Conservation (phyloP, 768 basidiomycete genomes). For the Lepiota brunneoincarnata region DNA sequence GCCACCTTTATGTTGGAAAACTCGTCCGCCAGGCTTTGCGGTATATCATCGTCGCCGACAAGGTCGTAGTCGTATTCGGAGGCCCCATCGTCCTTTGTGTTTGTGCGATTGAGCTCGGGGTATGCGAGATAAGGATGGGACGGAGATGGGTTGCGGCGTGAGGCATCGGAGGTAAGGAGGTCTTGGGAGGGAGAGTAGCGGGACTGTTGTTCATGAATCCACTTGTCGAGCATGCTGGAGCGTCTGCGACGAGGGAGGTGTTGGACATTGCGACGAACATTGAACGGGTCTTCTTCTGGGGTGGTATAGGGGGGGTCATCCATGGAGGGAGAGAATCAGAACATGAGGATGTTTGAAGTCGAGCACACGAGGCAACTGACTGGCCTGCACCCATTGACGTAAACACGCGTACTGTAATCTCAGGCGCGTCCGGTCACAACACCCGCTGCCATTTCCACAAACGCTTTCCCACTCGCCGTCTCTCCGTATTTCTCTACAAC, state of each 20-base stretch:
- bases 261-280: conserved; percentile 29
- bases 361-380: conserved; percentile 30
- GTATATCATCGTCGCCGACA: conserved; percentile 50
- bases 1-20: background rate
- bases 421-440: conserved; percentile 14
- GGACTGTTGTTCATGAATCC: conserved; percentile 49
- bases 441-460: conserved; percentile 51
- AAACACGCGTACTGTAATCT: too few species aligned
- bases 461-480: conserved; percentile 71
- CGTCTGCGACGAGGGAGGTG: conserved; percentile 35
- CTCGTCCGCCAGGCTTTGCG: conserved; percentile 19
- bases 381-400: conserved; percentile 14
- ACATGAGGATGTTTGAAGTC: conserved; percentile 16
- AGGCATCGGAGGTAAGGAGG: background rate
- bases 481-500: conserved; percentile 62
- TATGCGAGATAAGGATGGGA: conserved; percentile 40
- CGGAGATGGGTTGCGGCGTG: background rate
- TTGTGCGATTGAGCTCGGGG: conserved; percentile 30
- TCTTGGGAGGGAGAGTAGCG: background rate
- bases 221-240: conserved; percentile 52
- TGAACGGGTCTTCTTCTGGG: conserved; percentile 52
- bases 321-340: conserved; percentile 18
- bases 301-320: conserved; percentile 46
- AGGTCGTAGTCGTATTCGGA: conserved; percentile 46
- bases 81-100: conserved; percentile 27